Base-by-base conservation (phyloP, 306 rosid genomes). In the Gastrolobium bilobum region DNA sequence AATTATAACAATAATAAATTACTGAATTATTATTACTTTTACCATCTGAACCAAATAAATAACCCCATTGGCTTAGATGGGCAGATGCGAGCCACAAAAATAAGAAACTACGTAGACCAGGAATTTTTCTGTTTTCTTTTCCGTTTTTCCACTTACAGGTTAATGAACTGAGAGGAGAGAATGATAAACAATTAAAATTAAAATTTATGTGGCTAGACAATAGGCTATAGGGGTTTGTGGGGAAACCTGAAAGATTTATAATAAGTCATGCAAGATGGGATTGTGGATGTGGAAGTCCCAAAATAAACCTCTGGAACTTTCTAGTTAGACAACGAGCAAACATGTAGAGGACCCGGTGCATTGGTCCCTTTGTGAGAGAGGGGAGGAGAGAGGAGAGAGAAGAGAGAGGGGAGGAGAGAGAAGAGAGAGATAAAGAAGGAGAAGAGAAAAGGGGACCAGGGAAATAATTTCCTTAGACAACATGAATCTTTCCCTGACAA, bases 301-400 rank as follows among this genome's bases (percentile, higher is more conserved):
- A 14, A n/a, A 47, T 71, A 82, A 82, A 8, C 56, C 67, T 82
- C 85, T 76, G 14, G 81, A 82, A 82, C 82, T 51, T 82, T 81
- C 81, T 29, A n/a, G 76, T n/a, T n/a, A n/a, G n/a, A n/a, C n/a
- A n/a, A n/a, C n/a, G n/a, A n/a, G n/a, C n/a, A n/a, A n/a, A n/a
- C n/a, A n/a, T n/a, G n/a, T n/a, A n/a, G n/a, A n/a, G n/a, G n/a
- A n/a, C n/a, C n/a, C n/a, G n/a, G n/a, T n/a, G n/a, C n/a, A n/a
- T n/a, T n/a, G n/a, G n/a, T n/a, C n/a, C n/a, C n/a, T n/a, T n/a
- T n/a, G n/a, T n/a, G n/a, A n/a, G n/a, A n/a, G n/a, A n/a, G n/a
- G n/a, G n/a, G n/a, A n/a, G n/a, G n/a, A n/a, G n/a, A n/a, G n/a
- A n/a, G n/a, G n/a, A n/a, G n/a, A n/a, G n/a, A n/a, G n/a, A n/a